A percentile compares a stretch with the other conserved stretches of the same genome.
Conservation (phyloP, 148 eudicot genomes). For the Vaccinium corymbosum region DNA sequence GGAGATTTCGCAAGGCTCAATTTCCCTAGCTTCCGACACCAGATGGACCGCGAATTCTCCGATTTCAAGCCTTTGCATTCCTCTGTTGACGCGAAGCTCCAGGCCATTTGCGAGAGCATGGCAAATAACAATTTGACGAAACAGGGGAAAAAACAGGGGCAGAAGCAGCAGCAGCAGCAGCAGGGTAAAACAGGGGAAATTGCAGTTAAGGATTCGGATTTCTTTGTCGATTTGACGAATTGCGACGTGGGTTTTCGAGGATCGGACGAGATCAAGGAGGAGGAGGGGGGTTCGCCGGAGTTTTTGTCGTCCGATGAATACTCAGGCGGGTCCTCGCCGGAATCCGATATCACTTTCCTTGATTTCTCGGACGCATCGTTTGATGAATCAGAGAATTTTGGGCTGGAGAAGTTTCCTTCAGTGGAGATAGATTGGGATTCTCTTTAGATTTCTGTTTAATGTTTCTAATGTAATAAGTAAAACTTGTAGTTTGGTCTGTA, state of each 20-base stretch:
- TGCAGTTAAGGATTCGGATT: neutral
- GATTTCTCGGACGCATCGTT: constrained; percentile 31
- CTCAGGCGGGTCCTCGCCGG: constrained; percentile 30
- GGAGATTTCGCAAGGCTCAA: constrained; percentile 72
- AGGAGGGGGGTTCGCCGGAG: constrained; percentile 18
- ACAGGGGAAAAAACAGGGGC: constrained; percentile 29
- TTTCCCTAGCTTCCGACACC: constrained; percentile 51
- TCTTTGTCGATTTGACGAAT: constrained; percentile 3
- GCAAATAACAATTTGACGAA: constrained; percentile 21
- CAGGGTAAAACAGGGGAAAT: constrained; percentile 26
- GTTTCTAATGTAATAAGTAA: neutral
- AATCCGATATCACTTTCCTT: constrained; percentile 34
- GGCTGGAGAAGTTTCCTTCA: constrained; percentile 48
- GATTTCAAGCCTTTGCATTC: constrained; percentile 53
- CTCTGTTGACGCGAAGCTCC: constrained; percentile 55
- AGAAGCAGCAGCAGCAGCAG: constrained; percentile 23
- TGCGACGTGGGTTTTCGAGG: neutral
- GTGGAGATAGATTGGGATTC: constrained; percentile 60
- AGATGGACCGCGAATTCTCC: constrained; percentile 12
- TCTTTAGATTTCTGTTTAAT: neutral
- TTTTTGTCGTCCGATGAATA: constrained; percentile 24
- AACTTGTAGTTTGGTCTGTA: neutral
- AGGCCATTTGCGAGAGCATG: constrained; percentile 50
- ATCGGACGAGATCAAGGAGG: constrained; percentile 22
- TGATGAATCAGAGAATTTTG: constrained; percentile 35